A percentile compares a stretch with the other conserved stretches of the same genome.
These are phyloP conservation scores for Xylaria scruposa DNA, from an alignment of 495 filamentous ascomycete genomes.

Conservation along the genomic window DNA sequence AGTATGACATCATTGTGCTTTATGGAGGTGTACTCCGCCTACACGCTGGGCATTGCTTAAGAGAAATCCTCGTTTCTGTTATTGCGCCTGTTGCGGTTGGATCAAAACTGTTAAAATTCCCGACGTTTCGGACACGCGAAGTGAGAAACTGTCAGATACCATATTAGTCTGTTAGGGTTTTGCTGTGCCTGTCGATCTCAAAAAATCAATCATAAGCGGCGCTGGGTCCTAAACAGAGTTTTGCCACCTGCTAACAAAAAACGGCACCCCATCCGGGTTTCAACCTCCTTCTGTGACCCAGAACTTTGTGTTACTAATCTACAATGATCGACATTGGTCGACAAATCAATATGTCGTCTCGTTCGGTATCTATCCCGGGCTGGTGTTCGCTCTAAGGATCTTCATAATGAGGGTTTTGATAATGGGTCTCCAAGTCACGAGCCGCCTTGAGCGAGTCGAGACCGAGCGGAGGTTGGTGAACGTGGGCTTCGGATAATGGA, in stretches of 20 bases:
- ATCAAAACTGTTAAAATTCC: not conserved
- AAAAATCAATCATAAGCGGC: not conserved
- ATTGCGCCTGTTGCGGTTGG: conserved; percentile 7
- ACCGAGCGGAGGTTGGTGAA: conserved; percentile 3
- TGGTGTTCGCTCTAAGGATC: conserved; percentile 2
- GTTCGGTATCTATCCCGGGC: not conserved
- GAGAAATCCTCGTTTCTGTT: not conserved
- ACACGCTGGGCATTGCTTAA: not conserved
- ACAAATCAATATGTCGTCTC: not conserved
- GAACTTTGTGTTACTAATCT: not conserved
- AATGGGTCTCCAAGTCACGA: not conserved
- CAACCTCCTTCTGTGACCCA: not conserved
- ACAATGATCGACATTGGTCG: not conserved
- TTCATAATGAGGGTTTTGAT: not conserved
- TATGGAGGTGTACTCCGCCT: not conserved
- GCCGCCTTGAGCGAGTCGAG: not conserved
- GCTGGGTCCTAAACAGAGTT: not conserved
- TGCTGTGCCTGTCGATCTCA: conserved; percentile 6
- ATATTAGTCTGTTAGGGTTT: not conserved
- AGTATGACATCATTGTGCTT: conserved; percentile 7
- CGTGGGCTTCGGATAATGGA: conserved; percentile 6
- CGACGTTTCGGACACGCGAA: not conserved
- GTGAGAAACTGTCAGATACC: not conserved
- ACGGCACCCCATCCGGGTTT: not conserved
- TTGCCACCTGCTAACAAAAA: conserved; percentile 7